A percentile compares a stretch with the other conserved stretches of the same genome.
Evolutionary conservation across 805 yeast genomes (phyloP).

Genomic region (Yueomyces sp.): DNA sequence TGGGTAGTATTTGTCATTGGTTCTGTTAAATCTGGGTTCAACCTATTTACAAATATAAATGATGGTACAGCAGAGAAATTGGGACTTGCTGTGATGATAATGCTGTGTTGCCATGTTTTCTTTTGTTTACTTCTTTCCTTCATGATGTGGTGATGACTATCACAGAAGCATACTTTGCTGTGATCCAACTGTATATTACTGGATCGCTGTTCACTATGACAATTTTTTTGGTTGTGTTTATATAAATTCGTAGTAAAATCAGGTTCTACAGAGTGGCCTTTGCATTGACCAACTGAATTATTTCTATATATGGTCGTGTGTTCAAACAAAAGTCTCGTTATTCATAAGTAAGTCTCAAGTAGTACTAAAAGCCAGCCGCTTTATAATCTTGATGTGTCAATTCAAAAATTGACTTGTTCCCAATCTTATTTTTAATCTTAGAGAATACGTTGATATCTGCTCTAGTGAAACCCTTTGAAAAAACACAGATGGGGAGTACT

Average conservation of each 20-base stretch:
- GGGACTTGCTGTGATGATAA: conserved; percentile 4
- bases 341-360: no score
- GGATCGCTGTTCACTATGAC: no score
- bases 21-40: conserved; percentile 3
- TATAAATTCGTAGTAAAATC: no score
- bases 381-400: conserved; percentile 10
- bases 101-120: conserved; percentile 8
- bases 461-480: conserved; percentile 54
- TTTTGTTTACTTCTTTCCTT: conserved; percentile 11
- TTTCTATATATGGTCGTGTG: no score
- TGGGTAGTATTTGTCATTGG: conserved; percentile 3
- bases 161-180: not conserved
- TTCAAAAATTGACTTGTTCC: conserved; percentile 7
- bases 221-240: no score
- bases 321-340: no score
- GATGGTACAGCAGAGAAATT: not conserved
- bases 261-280: no score
- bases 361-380: conserved; percentile 7
- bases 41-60: conserved; percentile 3
- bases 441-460: conserved; percentile 33
- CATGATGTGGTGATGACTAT: conserved; percentile 6
- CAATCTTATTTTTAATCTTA: conserved; percentile 6
- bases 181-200: no score
- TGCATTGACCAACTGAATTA: no score
- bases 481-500: conserved; percentile 26